phyloP scores from a whole-genome alignment of 75 land plant genomes.

The Pinus albicaulis region DNA sequence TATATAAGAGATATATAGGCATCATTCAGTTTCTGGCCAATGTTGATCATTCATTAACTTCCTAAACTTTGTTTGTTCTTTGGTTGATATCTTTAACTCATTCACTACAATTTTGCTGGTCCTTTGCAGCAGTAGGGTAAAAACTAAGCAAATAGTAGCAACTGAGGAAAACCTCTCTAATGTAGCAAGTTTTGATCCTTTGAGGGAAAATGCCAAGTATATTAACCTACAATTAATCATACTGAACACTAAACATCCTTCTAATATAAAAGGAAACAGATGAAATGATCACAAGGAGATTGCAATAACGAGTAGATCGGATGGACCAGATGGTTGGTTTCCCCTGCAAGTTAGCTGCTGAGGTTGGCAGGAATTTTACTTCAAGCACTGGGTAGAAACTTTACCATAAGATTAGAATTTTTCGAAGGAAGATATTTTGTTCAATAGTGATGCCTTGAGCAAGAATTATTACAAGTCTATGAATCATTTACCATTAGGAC shows the following conservation, averaged over 20 bases:
- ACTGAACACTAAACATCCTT: not conserved
- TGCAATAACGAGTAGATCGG: no score
- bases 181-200: not conserved
- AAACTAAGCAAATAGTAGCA: no score
- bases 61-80: not conserved
- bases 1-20: not conserved
- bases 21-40: slow-evolving; percentile 2
- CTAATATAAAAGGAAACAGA: not conserved
- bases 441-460: no score
- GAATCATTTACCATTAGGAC: not conserved
- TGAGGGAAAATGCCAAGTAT: not conserved
- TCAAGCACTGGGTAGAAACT: not conserved
- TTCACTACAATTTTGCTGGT: not conserved
- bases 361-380: not conserved
- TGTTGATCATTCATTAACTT: not conserved
- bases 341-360: no score
- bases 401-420: not conserved
- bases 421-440: no score
- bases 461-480: not conserved
- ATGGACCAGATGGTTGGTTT: no score
- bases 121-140: not conserved
- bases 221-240: not conserved
- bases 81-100: not conserved
- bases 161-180: not conserved
- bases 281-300: no score